phyloP scores from a whole-genome alignment of 306 rosid genomes.

The Dryas alaskensis region DNA sequence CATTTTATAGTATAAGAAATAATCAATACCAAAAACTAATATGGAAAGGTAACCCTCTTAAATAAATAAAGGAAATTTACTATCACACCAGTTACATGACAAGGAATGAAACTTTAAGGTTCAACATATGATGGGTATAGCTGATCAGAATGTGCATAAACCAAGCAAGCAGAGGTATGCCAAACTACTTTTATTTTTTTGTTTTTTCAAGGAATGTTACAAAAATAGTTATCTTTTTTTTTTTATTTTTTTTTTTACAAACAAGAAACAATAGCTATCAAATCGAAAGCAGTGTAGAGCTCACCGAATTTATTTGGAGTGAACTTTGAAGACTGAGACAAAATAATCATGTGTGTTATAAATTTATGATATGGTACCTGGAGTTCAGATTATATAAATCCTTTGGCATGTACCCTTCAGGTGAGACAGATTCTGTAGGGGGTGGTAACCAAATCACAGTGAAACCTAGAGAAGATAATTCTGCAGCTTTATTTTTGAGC shows the following conservation, averaged over 20 bases:
- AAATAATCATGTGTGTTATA: background rate
- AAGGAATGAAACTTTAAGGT: background rate
- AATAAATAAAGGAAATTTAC: background rate
- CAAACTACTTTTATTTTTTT: background rate
- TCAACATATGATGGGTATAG: background rate
- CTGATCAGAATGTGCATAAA: conserved; percentile 2
- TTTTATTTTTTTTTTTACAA: background rate
- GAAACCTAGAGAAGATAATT: conserved; percentile 71
- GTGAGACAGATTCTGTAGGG: conserved; percentile 95
- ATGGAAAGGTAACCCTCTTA: background rate
- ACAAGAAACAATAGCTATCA: background rate
- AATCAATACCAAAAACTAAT: background rate
- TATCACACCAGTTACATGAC: background rate
- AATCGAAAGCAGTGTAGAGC: background rate
- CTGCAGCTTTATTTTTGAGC: conserved; percentile 69
- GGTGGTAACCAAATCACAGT: conserved; percentile 96
- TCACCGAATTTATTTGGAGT: background rate
- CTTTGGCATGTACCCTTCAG: conserved; percentile 94
- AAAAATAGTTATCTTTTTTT: no score
- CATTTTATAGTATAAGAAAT: conserved; percentile 13
- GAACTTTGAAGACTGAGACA: background rate
- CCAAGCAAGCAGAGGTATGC: background rate
- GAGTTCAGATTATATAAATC: conserved; percentile 90
- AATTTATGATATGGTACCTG: conserved; percentile 46
- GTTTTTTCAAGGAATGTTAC: background rate